phyloP scores from a whole-genome alignment of 2,329 filamentous ascomycete genomes.

The Fusarium coicis region DNA sequence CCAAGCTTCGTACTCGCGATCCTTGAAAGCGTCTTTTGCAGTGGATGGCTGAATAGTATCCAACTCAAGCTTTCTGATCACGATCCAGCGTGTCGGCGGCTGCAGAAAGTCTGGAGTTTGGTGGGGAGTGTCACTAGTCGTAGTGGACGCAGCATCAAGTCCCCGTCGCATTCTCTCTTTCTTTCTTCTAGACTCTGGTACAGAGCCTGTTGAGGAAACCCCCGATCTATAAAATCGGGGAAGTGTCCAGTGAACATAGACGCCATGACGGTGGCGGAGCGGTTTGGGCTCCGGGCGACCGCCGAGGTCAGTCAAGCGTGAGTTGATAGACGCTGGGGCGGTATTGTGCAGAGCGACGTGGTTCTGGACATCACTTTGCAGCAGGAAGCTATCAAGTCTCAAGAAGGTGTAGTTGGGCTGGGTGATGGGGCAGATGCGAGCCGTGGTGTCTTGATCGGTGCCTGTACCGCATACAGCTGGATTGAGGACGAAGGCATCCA shows the following conservation, averaged over 20 bases:
- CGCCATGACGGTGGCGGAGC: constrained; percentile 48
- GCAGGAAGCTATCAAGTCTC: constrained; percentile 49
- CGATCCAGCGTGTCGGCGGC: constrained; percentile 52
- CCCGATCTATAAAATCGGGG: constrained; percentile 52
- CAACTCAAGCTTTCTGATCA: constrained; percentile 47
- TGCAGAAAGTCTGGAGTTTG: constrained; percentile 22
- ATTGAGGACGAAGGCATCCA: constrained; percentile 49
- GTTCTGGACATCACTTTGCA: constrained; percentile 53
- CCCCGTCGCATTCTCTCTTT: constrained; percentile 8
- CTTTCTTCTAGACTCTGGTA: neutral
- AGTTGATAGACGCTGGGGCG: constrained; percentile 46
- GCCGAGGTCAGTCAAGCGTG: constrained; percentile 52
- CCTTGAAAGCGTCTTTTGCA: neutral
- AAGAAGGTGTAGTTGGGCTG: constrained; percentile 60
- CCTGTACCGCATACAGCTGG: constrained; percentile 40
- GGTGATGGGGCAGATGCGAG: constrained; percentile 53
- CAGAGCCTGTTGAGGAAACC: neutral
- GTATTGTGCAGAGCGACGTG: constrained; percentile 53
- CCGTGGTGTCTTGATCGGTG: constrained; percentile 30
- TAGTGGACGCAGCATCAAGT: neutral
- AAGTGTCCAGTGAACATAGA: constrained; percentile 56
- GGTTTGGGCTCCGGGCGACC: neutral
- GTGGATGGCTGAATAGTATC: constrained; percentile 18
- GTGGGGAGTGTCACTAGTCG: neutral
- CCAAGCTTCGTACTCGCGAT: constrained; percentile 44